These are phyloP conservation scores for Ascochyta viciae-villosae DNA, from an alignment of 2,329 filamentous ascomycete genomes.

Conservation along the genomic window DNA sequence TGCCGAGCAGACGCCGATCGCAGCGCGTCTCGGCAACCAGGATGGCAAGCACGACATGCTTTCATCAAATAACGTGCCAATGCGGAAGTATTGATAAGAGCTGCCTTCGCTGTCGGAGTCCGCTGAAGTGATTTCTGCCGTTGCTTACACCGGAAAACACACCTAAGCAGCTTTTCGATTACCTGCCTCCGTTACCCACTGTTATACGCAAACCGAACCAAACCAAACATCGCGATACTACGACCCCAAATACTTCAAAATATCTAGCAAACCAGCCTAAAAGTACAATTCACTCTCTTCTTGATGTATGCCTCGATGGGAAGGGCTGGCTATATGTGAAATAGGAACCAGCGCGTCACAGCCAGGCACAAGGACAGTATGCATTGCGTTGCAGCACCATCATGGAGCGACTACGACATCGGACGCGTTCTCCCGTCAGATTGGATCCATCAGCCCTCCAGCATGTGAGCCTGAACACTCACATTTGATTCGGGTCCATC, in stretches of 20 bases:
- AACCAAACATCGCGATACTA: no score
- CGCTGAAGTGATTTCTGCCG: neutral
- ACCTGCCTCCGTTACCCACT: neutral
- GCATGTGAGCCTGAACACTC: neutral
- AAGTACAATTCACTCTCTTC: no score
- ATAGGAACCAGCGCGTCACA: neutral
- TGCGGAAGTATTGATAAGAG: neutral
- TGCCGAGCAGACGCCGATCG: conserved; percentile 6
- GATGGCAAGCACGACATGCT: conserved; percentile 6
- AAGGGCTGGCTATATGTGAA: no score
- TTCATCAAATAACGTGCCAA: conserved; percentile 1
- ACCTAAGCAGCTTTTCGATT: neutral
- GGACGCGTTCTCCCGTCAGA: neutral
- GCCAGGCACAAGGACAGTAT: neutral
- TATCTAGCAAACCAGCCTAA: no score
- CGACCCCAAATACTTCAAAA: no score
- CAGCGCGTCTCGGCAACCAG: neutral
- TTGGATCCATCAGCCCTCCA: neutral
- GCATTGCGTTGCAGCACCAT: neutral
- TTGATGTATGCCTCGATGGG: no score
- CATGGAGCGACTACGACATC: neutral
- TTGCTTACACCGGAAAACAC: neutral
- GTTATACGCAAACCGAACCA: neutral
- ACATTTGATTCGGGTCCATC: neutral
- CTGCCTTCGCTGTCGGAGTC: neutral